Evolutionary conservation across 176 grass and related monocot genomes (phyloP).

Genomic region (maize (Zea mays)): DNA sequence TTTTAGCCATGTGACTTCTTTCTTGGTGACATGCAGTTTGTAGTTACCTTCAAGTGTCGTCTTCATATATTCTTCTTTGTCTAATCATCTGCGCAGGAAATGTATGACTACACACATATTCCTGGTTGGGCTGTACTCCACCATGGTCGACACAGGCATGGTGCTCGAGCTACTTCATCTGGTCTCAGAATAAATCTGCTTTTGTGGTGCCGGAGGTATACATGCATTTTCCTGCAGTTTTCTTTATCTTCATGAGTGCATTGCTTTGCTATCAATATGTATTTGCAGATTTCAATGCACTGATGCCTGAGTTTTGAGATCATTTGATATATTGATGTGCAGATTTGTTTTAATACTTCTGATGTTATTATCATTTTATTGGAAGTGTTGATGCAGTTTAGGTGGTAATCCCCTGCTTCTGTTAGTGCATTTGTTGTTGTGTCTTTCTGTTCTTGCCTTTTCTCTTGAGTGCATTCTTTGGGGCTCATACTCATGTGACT

Average conservation of each 20-base stretch:
- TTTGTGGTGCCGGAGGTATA: slow-evolving; percentile 95
- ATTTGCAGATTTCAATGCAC: slow-evolving; percentile 18
- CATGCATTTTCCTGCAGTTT: slow-evolving; percentile 28
- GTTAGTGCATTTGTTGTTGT: background rate
- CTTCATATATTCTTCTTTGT: slow-evolving; percentile 13
- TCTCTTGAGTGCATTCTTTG: background rate
- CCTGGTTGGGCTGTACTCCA: slow-evolving; percentile 86
- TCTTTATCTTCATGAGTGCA: background rate
- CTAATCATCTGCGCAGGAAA: slow-evolving; percentile 60
- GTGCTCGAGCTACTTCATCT: slow-evolving; percentile 76
- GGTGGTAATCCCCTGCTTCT: background rate
- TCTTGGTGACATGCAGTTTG: background rate
- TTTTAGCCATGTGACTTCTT: background rate
- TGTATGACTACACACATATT: slow-evolving; percentile 83
- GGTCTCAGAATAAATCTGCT: slow-evolving; percentile 94
- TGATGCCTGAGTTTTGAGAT: background rate
- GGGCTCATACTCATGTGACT: background rate
- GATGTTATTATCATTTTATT: slow-evolving; percentile 1
- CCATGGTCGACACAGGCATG: slow-evolving; percentile 89
- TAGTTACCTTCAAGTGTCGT: background rate
- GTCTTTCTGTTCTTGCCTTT: background rate
- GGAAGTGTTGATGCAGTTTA: background rate
- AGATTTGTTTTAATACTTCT: background rate
- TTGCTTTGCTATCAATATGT: background rate
- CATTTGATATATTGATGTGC: background rate